These are phyloP conservation scores for Aspergillus sp. DNA, from an alignment of 2,329 filamentous ascomycete species.

Conservation along the genomic window DNA sequence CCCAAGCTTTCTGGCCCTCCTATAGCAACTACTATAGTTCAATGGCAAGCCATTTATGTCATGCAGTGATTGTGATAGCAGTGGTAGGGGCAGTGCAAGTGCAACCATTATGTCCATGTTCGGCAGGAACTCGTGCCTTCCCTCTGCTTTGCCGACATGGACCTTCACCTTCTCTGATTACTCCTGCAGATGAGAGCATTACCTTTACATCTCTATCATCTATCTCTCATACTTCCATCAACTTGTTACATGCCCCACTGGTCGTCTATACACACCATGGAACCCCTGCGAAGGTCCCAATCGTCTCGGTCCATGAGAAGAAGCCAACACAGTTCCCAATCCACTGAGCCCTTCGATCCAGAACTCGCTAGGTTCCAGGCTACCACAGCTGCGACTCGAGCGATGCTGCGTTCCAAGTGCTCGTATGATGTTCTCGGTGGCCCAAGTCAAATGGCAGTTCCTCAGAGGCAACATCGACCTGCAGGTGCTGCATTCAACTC, in stretches of 20 bases:
- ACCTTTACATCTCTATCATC: conserved; percentile 4
- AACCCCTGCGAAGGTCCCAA: conserved; percentile 39
- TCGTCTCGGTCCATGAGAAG: conserved; percentile 42
- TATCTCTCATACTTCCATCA: conserved; percentile 14
- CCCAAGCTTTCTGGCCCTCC: too few species aligned
- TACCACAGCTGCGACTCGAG: conserved; percentile 44
- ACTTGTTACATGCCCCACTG: conserved; percentile 1
- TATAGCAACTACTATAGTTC: too few species aligned
- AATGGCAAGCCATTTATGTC: too few species aligned
- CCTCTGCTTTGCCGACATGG: not conserved
- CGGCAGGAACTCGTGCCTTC: not conserved
- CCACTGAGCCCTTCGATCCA: conserved; percentile 31
- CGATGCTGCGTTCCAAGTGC: conserved; percentile 41
- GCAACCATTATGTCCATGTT: not conserved
- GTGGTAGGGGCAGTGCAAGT: too few species aligned
- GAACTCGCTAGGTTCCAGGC: conserved; percentile 38
- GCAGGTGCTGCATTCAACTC: conserved; percentile 17
- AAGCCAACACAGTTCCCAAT: conserved; percentile 23
- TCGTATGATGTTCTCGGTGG: conserved; percentile 35
- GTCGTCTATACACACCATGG: conserved; percentile 25
- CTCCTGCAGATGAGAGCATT: not conserved
- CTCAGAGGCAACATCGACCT: conserved; percentile 26
- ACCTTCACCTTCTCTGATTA: not conserved
- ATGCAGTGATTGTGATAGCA: too few species aligned
- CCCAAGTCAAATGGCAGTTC: conserved; percentile 27